Conservation (phyloP, 106 monocot species). For the Ottelia alismoides region DNA sequence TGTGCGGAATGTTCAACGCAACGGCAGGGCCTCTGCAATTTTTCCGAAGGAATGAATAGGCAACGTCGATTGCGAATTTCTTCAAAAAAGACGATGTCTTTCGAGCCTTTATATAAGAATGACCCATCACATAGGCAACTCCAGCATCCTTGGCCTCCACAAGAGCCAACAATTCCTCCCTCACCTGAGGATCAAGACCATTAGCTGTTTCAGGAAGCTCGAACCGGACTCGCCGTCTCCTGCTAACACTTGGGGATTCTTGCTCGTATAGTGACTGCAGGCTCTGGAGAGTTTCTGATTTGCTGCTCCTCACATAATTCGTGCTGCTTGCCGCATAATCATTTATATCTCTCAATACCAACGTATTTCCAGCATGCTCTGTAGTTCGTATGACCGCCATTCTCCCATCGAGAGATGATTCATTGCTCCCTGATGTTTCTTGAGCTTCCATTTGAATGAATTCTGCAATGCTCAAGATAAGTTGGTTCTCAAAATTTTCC, state of each 20-base stretch:
- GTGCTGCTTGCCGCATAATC: conserved; percentile 3
- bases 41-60: conserved; percentile 59
- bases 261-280: conserved; percentile 38
- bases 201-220: conserved; percentile 21
- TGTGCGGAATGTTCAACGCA: conserved; percentile 65
- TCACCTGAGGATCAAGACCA: conserved; percentile 26
- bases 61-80: conserved; percentile 61
- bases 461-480: conserved; percentile 66
- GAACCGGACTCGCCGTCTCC: conserved; percentile 38
- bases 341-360: conserved; percentile 26
- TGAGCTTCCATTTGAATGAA: conserved; percentile 75
- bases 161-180: conserved; percentile 39
- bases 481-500: conserved; percentile 54
- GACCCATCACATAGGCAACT: conserved; percentile 72
- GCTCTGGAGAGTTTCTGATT: conserved; percentile 43
- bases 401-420: conserved; percentile 46
- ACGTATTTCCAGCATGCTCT: conserved; percentile 15
- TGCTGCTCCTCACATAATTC: conserved; percentile 26
- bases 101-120: conserved; percentile 62
- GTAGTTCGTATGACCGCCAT: conserved; percentile 53
- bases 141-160: conserved; percentile 59
- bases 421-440: conserved; percentile 35
- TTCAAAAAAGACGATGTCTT: conserved; percentile 55
- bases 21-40: conserved; percentile 72
- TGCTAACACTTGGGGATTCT: conserved; percentile 27